These are phyloP conservation scores for Fragilariopsis cylindrus DNA, from an alignment of 108 stramenopile species.

Conservation along the genomic window DNA sequence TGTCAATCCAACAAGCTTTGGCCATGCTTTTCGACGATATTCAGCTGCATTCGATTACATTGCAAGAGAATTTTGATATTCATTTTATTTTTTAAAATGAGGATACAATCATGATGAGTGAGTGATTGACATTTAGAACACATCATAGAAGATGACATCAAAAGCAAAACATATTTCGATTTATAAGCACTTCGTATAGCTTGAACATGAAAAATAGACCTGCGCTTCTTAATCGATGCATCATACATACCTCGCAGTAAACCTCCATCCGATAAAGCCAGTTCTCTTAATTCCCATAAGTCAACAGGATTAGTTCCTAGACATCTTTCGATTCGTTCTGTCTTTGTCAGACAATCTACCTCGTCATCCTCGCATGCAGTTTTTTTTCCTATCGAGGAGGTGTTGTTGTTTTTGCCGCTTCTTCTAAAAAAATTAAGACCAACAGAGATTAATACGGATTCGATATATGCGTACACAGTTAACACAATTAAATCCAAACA, in stretches of 20 bases:
- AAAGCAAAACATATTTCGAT: not conserved
- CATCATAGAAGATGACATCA: not conserved
- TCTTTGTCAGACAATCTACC: slow-evolving; percentile 17
- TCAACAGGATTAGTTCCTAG: slow-evolving; percentile 34
- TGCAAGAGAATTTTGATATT: not conserved
- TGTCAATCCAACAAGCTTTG: slow-evolving; percentile 29
- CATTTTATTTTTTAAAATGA: not conserved
- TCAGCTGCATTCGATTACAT: slow-evolving; percentile 1
- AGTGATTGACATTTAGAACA: not conserved
- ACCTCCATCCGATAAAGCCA: slow-evolving; percentile 50
- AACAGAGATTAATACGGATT: not conserved
- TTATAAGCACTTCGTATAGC: not conserved
- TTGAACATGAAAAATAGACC: too few species aligned
- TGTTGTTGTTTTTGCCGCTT: too few species aligned
- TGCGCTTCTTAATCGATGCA: too few species aligned
- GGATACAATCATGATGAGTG: not conserved
- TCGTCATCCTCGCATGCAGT: not conserved
- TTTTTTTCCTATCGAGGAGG: not conserved
- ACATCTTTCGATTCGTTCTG: slow-evolving; percentile 26
- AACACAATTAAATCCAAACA: not conserved
- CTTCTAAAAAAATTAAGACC: not conserved
- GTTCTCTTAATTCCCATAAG: slow-evolving; percentile 49
- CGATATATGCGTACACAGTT: slow-evolving; percentile 4
- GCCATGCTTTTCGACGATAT: slow-evolving; percentile 39
- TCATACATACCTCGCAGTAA: slow-evolving; percentile 25